A percentile compares a stretch with the other conserved stretches of the same genome.
These are phyloP conservation scores for Termitomyces sp. DNA, from an alignment of 768 basidiomycete genomes.

Conservation along the genomic window DNA sequence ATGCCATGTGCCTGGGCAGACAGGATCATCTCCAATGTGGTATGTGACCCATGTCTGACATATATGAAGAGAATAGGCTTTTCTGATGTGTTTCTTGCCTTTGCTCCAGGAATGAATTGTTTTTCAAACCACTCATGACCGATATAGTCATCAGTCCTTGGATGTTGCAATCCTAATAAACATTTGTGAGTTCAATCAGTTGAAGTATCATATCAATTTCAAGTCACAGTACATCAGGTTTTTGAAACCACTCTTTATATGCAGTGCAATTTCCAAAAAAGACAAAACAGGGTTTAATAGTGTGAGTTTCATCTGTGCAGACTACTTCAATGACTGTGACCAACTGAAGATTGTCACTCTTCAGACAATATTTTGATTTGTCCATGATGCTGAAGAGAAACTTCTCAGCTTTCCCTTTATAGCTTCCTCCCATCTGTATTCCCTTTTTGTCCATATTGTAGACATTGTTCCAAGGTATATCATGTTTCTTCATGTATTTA, in stretches of 20 bases:
- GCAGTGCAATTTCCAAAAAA: conserved; percentile 23
- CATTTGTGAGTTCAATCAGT: neutral
- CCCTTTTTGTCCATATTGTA: conserved; percentile 18
- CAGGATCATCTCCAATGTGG: conserved; percentile 16
- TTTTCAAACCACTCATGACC: conserved; percentile 32
- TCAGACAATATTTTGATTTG: neutral
- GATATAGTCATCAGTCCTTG: neutral
- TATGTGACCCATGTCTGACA: conserved; percentile 42
- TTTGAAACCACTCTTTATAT: neutral
- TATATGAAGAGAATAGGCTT: conserved; percentile 33
- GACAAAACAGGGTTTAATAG: conserved; percentile 25
- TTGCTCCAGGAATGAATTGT: conserved; percentile 29
- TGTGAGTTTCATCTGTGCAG: neutral
- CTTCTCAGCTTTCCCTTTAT: conserved; percentile 16
- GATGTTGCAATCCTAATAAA: neutral
- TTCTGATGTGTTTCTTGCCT: neutral
- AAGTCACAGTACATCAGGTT: neutral
- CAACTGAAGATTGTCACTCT: neutral
- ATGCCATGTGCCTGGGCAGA: too few species aligned
- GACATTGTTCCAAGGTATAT: conserved; percentile 24
- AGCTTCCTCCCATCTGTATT: neutral
- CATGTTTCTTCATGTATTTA: conserved; percentile 15
- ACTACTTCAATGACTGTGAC: neutral
- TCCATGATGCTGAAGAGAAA: conserved; percentile 14
- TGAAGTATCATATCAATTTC: neutral